phyloP scores from a whole-genome alignment of 164 flowering plant genomes.

The Akebia trifoliata region DNA sequence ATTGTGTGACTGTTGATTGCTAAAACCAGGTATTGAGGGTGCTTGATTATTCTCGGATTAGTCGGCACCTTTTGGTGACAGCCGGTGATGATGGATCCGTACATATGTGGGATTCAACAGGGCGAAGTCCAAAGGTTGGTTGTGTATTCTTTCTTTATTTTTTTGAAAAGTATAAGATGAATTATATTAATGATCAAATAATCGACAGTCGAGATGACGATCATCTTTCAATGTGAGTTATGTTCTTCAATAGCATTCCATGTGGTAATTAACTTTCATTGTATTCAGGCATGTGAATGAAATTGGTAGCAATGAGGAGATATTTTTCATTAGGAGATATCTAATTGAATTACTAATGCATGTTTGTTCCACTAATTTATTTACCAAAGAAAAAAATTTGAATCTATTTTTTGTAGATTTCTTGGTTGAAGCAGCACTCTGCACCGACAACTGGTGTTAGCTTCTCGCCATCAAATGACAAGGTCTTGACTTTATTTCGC shows the following conservation, averaged over 20 bases:
- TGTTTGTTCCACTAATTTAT: background rate
- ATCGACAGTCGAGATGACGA: background rate
- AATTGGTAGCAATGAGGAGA: no score
- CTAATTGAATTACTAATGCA: background rate
- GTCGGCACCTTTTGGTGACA: constrained; percentile 89
- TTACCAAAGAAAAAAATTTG: background rate
- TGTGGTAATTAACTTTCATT: background rate
- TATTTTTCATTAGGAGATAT: no score
- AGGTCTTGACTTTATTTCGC: constrained; percentile 41
- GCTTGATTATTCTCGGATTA: constrained; percentile 92
- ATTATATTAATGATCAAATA: background rate
- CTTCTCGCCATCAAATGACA: constrained; percentile 94
- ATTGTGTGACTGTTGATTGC: constrained; percentile 29
- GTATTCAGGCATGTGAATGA: no score
- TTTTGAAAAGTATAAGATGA: background rate
- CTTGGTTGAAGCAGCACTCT: constrained; percentile 97
- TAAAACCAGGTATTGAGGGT: constrained; percentile 81
- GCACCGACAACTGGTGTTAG: constrained; percentile 93
- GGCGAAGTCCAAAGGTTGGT: constrained; percentile 82
- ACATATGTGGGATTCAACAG: constrained; percentile 95
- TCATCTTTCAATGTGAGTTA: no score
- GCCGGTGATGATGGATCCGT: constrained; percentile 98
- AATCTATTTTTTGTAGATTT: constrained; percentile 38
- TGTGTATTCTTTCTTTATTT: background rate
- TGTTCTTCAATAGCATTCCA: background rate